phyloP scores from a whole-genome alignment of 345 rosid species.

The Melaleuca quinquenervia region DNA sequence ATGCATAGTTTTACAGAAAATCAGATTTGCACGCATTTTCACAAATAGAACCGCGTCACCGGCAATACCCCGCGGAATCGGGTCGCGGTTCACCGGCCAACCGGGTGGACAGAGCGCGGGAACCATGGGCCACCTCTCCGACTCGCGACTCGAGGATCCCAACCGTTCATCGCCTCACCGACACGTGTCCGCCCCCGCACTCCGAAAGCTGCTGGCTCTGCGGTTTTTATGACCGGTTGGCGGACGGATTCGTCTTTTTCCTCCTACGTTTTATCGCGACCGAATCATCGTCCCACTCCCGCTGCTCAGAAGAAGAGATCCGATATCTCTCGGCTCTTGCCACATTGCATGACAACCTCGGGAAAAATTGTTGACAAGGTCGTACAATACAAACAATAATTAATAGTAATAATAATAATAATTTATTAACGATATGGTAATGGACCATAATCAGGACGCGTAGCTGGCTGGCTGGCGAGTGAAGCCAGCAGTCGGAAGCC shows the following conservation, averaged over 20 bases:
- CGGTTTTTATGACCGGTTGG: background rate
- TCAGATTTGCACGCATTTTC: background rate
- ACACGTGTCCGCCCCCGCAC: background rate
- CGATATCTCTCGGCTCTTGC: background rate
- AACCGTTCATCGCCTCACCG: background rate
- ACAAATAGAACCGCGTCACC: background rate
- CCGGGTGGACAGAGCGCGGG: background rate
- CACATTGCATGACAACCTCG: no score
- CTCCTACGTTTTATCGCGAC: background rate
- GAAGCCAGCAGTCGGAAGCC: background rate
- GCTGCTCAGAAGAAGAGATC: background rate
- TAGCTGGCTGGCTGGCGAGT: background rate
- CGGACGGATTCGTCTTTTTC: background rate
- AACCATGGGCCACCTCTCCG: background rate
- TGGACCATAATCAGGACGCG: background rate
- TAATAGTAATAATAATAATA: rapidly evolving
- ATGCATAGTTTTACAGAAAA: no score
- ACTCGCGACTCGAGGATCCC: background rate
- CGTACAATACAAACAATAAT: background rate
- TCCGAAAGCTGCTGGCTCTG: background rate
- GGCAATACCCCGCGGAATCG: background rate
- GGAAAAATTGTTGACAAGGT: no score
- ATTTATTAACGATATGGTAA: background rate
- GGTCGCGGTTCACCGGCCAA: background rate
- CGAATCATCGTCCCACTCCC: background rate